phyloP scores from a whole-genome alignment of 1,139 yeast species.

The Magnusiomyces sp. region DNA sequence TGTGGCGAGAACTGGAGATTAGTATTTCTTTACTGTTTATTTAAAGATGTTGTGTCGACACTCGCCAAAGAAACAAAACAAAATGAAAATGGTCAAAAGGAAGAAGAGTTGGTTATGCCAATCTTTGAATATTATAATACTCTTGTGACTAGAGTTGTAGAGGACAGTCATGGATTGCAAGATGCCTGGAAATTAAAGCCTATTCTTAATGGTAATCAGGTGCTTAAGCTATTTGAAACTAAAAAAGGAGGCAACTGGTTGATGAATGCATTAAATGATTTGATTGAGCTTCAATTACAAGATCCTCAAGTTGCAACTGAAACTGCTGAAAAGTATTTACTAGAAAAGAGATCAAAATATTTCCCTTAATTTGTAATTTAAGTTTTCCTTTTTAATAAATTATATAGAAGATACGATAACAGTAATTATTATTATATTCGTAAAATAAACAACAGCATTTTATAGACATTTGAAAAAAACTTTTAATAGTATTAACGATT shows the following conservation, averaged over 20 bases:
- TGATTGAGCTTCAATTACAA: constrained; percentile 68
- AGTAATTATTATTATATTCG: no score
- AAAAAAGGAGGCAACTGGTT: constrained; percentile 82
- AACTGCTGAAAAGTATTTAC: constrained; percentile 36
- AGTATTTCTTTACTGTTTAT: constrained; percentile 28
- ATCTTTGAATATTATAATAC: constrained; percentile 10
- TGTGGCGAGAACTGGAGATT: constrained; percentile 47
- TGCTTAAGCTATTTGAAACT: constrained; percentile 39
- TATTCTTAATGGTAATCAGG: constrained; percentile 47
- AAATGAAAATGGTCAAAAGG: neutral
- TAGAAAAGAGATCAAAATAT: constrained; percentile 6
- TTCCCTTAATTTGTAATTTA: no score
- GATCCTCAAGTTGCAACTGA: constrained; percentile 47
- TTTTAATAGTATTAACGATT: constrained; percentile 2
- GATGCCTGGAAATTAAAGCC: constrained; percentile 32
- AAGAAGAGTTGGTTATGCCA: neutral
- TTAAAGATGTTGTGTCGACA: constrained; percentile 12
- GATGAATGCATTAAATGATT: constrained; percentile 44
- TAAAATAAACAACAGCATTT: no score
- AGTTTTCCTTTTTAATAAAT: no score
- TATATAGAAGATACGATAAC: no score
- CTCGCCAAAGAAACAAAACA: neutral
- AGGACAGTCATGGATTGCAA: constrained; percentile 17
- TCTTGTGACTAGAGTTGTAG: constrained; percentile 18
- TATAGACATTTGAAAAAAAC: no score